Percentiles rank a stretch among this genome's conserved stretches.
These are phyloP conservation scores for Cephalotrichum gorgonifer DNA, from an alignment of 2,329 filamentous ascomycete genomes.

Conservation along the genomic window DNA sequence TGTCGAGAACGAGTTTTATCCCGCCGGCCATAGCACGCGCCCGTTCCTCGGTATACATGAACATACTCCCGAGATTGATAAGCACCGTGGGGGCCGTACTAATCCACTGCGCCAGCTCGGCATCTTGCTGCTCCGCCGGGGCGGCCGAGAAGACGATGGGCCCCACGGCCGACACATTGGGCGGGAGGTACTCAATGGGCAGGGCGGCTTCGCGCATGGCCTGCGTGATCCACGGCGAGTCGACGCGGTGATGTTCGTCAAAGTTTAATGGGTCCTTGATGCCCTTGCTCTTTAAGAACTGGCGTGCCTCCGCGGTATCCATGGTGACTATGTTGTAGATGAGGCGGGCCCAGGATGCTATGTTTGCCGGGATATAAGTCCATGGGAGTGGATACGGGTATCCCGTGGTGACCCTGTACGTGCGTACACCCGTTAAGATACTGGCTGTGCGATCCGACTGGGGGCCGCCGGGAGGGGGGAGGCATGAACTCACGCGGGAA, in stretches of 20 bases:
- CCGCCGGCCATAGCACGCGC: slow-evolving; percentile 17
- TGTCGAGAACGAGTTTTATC: slow-evolving; percentile 11
- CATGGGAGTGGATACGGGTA: slow-evolving; percentile 33
- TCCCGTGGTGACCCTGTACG: slow-evolving; percentile 18
- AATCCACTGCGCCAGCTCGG: slow-evolving; percentile 31
- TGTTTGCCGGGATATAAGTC: slow-evolving; percentile 27
- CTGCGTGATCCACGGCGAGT: slow-evolving; percentile 15
- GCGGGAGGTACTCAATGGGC: slow-evolving; percentile 26
- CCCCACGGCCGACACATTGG: slow-evolving; percentile 20
- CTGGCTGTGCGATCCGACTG: neutral
- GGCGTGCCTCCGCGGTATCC: slow-evolving; percentile 10
- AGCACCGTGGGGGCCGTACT: slow-evolving; percentile 29
- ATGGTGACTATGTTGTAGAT: slow-evolving; percentile 11
- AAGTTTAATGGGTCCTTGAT: slow-evolving; percentile 13
- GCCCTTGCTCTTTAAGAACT: slow-evolving; percentile 21
- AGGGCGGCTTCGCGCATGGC: slow-evolving; percentile 14
- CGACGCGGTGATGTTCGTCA: slow-evolving; percentile 10
- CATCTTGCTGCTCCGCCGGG: slow-evolving; percentile 26
- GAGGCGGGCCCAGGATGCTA: slow-evolving; percentile 14
- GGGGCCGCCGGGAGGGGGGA: neutral
- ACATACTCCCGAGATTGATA: slow-evolving; percentile 34
- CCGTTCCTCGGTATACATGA: slow-evolving; percentile 13
- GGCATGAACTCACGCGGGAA: slow-evolving; percentile 22
- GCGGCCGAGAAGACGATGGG: slow-evolving; percentile 31
- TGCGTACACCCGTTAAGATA: neutral